Evolutionary conservation across 1,284 basidiomycete genomes (phyloP), one percentile per base, ranked within the genome.

Genomic region (Hemileia vastatrix): DNA sequence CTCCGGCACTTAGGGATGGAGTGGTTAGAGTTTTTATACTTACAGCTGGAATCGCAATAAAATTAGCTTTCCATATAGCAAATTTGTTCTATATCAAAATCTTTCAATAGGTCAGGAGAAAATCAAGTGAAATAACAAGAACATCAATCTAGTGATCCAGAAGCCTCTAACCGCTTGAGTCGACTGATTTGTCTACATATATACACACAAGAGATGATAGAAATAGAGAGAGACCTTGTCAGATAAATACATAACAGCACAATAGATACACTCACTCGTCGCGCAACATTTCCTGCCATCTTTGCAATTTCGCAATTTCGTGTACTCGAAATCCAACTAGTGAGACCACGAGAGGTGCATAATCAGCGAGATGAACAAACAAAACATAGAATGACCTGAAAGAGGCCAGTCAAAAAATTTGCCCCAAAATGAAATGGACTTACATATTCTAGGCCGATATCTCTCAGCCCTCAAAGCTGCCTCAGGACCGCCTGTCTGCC

Each of bases 211-310:
- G 2, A 2, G 36, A 54, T 27, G 31, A 32, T 24, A 33, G 4
- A 36, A 3, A 3, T 15, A n/a, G 19, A 54, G 19, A 11, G 27
- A 53, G 27, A 18, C 4, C 11, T 49, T 11, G 18, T 31, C 15
- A 31, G 23, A n/a, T n/a, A n/a, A n/a, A n/a, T n/a, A n/a, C n/a
- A n/a, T n/a, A 23, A 19, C 13, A 27, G 13, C n/a, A 24, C 40
- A 45, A 43, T 32, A 61, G 48, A 15, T 2, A 15, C 3, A 77
- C 84, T 71, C 68, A 86, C 88, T 83, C 82, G 76, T 94, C 90
- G 64, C 91, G 79, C 32, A 86, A 82, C 6, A 88, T 90, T 77
- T 90, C 88, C 76, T 94, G 88, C 92, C 93, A 96, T 72, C 91
- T 80, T 74, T 89, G 86, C 69, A 93, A 77, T 76, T 87, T 90